Percentiles rank a stretch among this genome's conserved stretches.
Evolutionary conservation across 441 rosid species (phyloP).

Genomic region (Kokia cookei): DNA sequence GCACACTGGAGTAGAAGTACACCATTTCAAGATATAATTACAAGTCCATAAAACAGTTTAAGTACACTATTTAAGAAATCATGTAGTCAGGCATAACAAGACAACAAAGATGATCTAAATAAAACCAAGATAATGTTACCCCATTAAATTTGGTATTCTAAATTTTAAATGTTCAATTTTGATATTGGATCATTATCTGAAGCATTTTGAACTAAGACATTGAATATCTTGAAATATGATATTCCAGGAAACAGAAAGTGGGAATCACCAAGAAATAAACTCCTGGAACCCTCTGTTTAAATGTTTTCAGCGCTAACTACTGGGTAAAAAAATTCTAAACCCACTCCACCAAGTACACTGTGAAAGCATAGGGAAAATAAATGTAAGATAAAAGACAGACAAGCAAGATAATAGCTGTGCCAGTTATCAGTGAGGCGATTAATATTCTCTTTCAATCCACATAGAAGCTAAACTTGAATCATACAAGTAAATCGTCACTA

Average conservation of each 20-base stretch:
- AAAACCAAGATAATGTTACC: not conserved
- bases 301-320: not conserved
- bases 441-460: not conserved
- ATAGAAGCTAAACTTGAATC: not conserved
- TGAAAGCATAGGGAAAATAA: not conserved
- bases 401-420: not conserved
- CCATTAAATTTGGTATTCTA: not conserved
- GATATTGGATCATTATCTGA: not conserved
- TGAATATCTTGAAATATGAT: not conserved
- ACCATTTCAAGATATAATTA: constrained; percentile 22
- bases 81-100: not conserved
- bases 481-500: not conserved
- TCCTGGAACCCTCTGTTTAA: not conserved
- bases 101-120: not conserved
- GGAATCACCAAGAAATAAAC: not conserved
- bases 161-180: not conserved
- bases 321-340: not conserved
- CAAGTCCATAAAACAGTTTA: not conserved
- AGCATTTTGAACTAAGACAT: not conserved
- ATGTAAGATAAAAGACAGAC: not conserved
- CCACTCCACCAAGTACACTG: not conserved
- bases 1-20: constrained; percentile 23
- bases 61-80: not conserved
- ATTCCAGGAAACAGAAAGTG: not conserved
- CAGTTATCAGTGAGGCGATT: not conserved